Evolutionary conservation across 805 yeast genomes (phyloP).

Genomic region (Candida succiphila): DNA sequence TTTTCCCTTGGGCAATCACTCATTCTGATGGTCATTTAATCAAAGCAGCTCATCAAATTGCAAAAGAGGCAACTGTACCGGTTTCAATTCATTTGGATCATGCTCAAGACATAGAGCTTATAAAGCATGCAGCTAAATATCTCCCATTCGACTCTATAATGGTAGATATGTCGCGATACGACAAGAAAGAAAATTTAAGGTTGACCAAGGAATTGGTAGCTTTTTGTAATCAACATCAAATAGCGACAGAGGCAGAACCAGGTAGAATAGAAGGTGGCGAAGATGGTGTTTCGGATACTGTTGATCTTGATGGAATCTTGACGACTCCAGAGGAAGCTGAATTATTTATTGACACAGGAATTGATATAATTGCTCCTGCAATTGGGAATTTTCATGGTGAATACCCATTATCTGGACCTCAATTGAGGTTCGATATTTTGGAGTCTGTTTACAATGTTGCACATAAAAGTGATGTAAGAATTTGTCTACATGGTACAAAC

Average conservation of each 20-base stretch:
- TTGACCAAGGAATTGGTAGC: conserved; percentile 20
- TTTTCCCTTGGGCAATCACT: conserved; percentile 29
- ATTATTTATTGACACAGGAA: conserved; percentile 23
- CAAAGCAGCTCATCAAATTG: conserved; percentile 15
- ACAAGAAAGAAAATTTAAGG: conserved; percentile 22
- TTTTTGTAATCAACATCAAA: conserved; percentile 17
- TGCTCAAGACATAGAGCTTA: conserved; percentile 22
- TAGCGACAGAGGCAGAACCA: conserved; percentile 28
- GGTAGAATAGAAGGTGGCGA: conserved; percentile 30
- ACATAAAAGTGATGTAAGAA: conserved; percentile 3
- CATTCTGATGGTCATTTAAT: conserved; percentile 20
- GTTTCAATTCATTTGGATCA: conserved; percentile 27
- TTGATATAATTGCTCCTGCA: conserved; percentile 26
- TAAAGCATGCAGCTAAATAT: conserved; percentile 18
- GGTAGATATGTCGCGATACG: conserved; percentile 29
- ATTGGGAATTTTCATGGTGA: conserved; percentile 29
- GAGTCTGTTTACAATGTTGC: conserved; percentile 11
- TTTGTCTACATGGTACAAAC: conserved; percentile 27
- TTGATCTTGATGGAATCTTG: conserved; percentile 20
- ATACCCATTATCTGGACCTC: conserved; percentile 25
- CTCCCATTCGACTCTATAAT: conserved; percentile 28
- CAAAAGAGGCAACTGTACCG: conserved; percentile 23
- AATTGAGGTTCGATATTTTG: conserved; percentile 15
- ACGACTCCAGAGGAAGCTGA: conserved; percentile 24
- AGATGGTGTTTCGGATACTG: conserved; percentile 22